Evolutionary conservation across 2,329 filamentous ascomycete species (phyloP).

Genomic region (Celoporthe dispersa): DNA sequence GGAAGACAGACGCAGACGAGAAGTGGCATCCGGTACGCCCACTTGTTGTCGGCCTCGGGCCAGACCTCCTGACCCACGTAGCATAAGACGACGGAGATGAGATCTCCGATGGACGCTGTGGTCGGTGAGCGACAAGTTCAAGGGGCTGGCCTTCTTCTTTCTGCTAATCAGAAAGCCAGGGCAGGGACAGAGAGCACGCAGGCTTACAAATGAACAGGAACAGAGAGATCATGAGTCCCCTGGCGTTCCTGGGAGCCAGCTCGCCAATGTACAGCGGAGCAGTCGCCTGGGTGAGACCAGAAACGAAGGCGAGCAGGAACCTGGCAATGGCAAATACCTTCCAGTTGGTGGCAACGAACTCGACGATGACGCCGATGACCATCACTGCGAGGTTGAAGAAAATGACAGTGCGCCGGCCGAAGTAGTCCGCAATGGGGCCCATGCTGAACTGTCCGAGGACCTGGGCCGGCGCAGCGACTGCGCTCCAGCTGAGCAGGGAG

Average conservation of each 20-base stretch:
- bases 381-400: constrained; percentile 14
- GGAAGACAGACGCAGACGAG: constrained; percentile 12
- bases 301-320: constrained; percentile 11
- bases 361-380: constrained; percentile 8
- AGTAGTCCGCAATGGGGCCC: constrained; percentile 11
- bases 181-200: not conserved
- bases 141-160: too few species aligned
- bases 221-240: constrained; percentile 10
- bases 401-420: constrained; percentile 10
- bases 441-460: constrained; percentile 12
- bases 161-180: too few species aligned
- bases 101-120: constrained; percentile 6
- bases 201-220: constrained; percentile 8
- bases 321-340: constrained; percentile 11
- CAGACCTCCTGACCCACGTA: constrained; percentile 11
- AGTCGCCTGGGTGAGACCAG: constrained; percentile 11
- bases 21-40: constrained; percentile 12
- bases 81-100: constrained; percentile 10
- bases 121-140: not conserved
- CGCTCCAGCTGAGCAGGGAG: not conserved
- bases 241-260: constrained; percentile 1
- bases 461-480: constrained; percentile 7
- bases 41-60: constrained; percentile 8
- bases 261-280: constrained; percentile 15
- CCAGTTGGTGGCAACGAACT: constrained; percentile 9